These are phyloP conservation scores for Pugionium dolabratum DNA, from an alignment of 345 rosid species.

Conservation along the genomic window DNA sequence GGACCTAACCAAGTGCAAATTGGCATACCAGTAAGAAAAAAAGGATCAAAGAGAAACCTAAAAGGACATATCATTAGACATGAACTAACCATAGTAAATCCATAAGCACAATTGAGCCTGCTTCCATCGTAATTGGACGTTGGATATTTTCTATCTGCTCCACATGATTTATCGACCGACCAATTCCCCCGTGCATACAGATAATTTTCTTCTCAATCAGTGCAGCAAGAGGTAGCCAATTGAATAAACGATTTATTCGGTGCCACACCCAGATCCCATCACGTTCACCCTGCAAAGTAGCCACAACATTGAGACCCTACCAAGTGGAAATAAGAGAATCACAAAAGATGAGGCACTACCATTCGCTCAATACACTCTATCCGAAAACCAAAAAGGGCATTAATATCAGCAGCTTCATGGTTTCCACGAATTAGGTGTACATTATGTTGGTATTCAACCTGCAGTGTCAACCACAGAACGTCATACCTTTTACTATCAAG, in stretches of 20 bases:
- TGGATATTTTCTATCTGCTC: conserved; percentile 95
- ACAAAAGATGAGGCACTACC: conserved; percentile 51
- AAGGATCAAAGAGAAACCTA: conserved; percentile 2
- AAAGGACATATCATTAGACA: conserved; percentile 22
- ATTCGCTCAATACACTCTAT: conserved; percentile 98
- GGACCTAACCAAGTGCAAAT: conserved; percentile 61
- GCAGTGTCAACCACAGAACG: conserved; percentile 36
- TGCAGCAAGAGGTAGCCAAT: conserved; percentile 98
- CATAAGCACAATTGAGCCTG: conserved; percentile 95
- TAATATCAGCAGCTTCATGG: conserved; percentile 99
- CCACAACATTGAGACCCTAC: conserved; percentile 32
- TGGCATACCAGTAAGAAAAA: conserved; percentile 29
- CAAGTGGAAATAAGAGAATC: conserved; percentile 32
- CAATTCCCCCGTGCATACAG: conserved; percentile 99
- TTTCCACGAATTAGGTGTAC: conserved; percentile 96
- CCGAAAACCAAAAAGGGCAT: conserved; percentile 98
- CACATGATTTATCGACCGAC: conserved; percentile 93
- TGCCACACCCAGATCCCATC: conserved; percentile 99
- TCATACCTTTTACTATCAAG: conserved; percentile 27
- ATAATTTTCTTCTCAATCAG: conserved; percentile 92
- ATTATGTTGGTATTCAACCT: conserved; percentile 90
- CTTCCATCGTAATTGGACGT: conserved; percentile 98
- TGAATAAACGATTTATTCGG: conserved; percentile 91
- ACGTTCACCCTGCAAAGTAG: conserved; percentile 79
- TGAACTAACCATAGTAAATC: conserved; percentile 84